phyloP scores from a whole-genome alignment of 495 filamentous ascomycete genomes.

The Cryomyces minteri region DNA sequence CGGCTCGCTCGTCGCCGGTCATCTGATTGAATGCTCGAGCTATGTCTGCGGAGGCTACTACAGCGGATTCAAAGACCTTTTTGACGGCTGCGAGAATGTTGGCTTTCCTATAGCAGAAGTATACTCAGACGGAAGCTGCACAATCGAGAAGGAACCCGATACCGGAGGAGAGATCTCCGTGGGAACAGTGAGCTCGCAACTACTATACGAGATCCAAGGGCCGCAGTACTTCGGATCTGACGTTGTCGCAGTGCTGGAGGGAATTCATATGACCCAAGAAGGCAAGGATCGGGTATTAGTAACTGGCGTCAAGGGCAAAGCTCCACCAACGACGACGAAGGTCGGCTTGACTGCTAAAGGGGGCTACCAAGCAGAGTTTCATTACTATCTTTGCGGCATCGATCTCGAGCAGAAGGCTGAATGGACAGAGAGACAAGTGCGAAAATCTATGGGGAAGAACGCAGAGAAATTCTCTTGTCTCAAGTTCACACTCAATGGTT shows the following conservation, averaged over 20 bases:
- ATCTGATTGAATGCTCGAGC: conserved; percentile 36
- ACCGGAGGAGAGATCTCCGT: conserved; percentile 21
- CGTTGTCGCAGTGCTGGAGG: conserved; percentile 28
- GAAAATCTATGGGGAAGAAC: conserved; percentile 2
- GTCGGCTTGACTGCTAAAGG: conserved; percentile 25
- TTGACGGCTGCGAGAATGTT: conserved; percentile 25
- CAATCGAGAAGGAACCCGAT: conserved; percentile 14
- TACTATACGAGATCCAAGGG: conserved; percentile 39
- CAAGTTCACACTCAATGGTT: conserved; percentile 15
- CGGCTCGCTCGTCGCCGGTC: conserved; percentile 32
- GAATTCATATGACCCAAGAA: conserved; percentile 26
- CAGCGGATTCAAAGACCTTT: conserved; percentile 31
- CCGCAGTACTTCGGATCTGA: conserved; percentile 32
- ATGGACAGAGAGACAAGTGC: conserved; percentile 24
- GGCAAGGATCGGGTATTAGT: conserved; percentile 25
- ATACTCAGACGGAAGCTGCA: conserved; percentile 22
- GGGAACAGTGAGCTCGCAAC: conserved; percentile 29
- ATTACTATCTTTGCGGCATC: conserved; percentile 23
- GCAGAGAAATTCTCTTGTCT: conserved; percentile 9
- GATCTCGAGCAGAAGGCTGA: conserved; percentile 26
- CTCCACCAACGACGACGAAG: conserved; percentile 31
- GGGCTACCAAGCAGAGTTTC: conserved; percentile 25
- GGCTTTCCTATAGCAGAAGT: conserved; percentile 39
- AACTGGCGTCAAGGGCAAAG: conserved; percentile 21
- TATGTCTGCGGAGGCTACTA: conserved; percentile 39